Conservation (phyloP, 1,284 basidiomycete genomes). For the Rhodotorula sp. region DNA sequence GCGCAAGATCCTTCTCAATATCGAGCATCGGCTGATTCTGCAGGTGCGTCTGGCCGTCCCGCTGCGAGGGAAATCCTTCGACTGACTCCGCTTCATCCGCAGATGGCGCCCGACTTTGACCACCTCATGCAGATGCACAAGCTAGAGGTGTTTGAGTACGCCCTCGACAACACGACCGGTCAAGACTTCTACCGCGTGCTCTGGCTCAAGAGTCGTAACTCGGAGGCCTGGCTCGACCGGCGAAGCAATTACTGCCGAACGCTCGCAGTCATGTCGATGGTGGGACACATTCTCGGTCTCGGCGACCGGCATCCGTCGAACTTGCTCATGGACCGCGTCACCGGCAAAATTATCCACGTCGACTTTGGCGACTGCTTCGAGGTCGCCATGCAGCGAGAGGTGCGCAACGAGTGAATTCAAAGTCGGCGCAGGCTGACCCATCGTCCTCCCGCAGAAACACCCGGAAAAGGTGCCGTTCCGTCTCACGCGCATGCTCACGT, state of each 20-base stretch:
- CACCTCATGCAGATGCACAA: slow-evolving; percentile 91
- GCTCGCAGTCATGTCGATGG: slow-evolving; percentile 90
- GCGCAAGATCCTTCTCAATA: slow-evolving; percentile 93
- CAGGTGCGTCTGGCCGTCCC: slow-evolving; percentile 59
- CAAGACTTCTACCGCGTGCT: slow-evolving; percentile 98
- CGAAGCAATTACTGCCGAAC: slow-evolving; percentile 95
- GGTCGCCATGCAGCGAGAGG: slow-evolving; percentile 50
- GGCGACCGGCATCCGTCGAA: slow-evolving; percentile 99
- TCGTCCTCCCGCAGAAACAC: slow-evolving; percentile 71
- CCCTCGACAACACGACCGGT: slow-evolving; percentile 96
- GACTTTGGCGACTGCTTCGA: slow-evolving; percentile 67
- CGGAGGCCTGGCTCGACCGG: slow-evolving; percentile 97
- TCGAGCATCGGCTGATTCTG: slow-evolving; percentile 97
- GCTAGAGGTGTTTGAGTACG: slow-evolving; percentile 99
- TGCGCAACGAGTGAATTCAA: background rate
- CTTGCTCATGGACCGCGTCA: slow-evolving; percentile 83
- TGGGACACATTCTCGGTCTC: slow-evolving; percentile 93
- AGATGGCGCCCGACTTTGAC: slow-evolving; percentile 99
- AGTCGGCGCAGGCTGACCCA: background rate
- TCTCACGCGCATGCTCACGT: slow-evolving; percentile 95
- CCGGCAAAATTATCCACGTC: slow-evolving; percentile 94
- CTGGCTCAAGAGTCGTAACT: slow-evolving; percentile 92
- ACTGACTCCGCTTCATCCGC: background rate
- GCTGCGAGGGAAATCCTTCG: background rate
- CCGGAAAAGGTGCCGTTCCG: slow-evolving; percentile 99